These are phyloP conservation scores for Bauhinia variegata DNA, from an alignment of 306 rosid species.

Conservation along the genomic window DNA sequence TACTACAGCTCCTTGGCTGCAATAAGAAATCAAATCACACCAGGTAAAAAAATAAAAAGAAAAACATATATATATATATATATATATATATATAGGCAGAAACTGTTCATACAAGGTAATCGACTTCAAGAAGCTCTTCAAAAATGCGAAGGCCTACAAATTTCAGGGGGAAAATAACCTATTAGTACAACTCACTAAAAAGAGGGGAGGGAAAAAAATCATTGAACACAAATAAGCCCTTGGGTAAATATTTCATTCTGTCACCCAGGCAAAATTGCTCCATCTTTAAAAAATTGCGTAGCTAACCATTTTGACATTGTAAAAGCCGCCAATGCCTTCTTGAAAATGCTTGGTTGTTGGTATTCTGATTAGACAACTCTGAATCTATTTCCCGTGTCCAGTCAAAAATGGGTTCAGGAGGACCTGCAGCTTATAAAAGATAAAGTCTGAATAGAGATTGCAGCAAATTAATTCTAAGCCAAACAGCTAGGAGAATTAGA, in stretches of 20 bases:
- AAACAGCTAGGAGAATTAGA: slow-evolving; percentile 33
- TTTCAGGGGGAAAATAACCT: slow-evolving; percentile 34
- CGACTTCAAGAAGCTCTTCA: slow-evolving; percentile 97
- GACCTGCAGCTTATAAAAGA: slow-evolving; percentile 67
- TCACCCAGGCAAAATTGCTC: slow-evolving; percentile 27
- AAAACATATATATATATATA: too few relatives aligned
- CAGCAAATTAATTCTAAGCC: slow-evolving; percentile 28
- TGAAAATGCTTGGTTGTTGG: slow-evolving; percentile 86
- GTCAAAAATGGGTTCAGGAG: slow-evolving; percentile 82
- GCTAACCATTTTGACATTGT: slow-evolving; percentile 85
- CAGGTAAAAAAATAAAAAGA: too few relatives aligned
- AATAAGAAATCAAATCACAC: too few relatives aligned
- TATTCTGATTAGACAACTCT: slow-evolving; percentile 79
- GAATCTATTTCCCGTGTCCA: slow-evolving; percentile 91
- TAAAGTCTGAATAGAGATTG: slow-evolving; percentile 31
- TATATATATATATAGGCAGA: slow-evolving; percentile 31
- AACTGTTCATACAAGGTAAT: slow-evolving; percentile 81
- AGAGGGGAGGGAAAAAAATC: slow-evolving; percentile 12
- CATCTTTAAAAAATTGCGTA: slow-evolving; percentile 26
- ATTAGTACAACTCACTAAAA: slow-evolving; percentile 37
- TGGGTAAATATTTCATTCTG: slow-evolving; percentile 21
- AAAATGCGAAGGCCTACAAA: slow-evolving; percentile 87
- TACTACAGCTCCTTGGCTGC: slow-evolving; percentile 98
- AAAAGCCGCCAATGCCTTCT: slow-evolving; percentile 97
- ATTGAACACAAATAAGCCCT: slow-evolving; percentile 26